phyloP scores from a whole-genome alignment of 306 rosid genomes.

The Dryas octopetala region DNA sequence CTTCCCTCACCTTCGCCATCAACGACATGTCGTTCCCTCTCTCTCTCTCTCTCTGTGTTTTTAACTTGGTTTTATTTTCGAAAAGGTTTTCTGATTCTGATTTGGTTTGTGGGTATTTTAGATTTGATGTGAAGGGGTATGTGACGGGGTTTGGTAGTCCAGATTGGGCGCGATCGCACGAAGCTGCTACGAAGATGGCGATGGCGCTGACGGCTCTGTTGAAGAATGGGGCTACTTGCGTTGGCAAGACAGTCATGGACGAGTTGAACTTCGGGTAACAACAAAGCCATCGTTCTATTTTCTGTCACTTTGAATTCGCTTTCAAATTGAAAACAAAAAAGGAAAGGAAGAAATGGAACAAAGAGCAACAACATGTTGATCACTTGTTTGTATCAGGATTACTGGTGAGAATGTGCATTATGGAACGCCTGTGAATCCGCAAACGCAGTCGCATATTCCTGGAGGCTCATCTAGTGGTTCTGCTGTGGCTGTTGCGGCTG shows the following conservation, averaged over 20 bases:
- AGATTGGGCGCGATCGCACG: slow-evolving; percentile 68
- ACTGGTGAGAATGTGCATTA: slow-evolving; percentile 66
- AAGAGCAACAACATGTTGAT: not conserved
- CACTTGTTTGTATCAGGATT: slow-evolving; percentile 33
- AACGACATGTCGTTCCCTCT: slow-evolving; percentile 50
- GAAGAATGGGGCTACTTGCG: slow-evolving; percentile 61
- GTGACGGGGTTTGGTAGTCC: slow-evolving; percentile 80
- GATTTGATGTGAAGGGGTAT: slow-evolving; percentile 63
- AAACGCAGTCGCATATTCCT: slow-evolving; percentile 44
- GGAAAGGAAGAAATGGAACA: no score
- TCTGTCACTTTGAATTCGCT: no score
- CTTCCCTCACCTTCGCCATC: slow-evolving; percentile 56
- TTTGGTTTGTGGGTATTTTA: slow-evolving; percentile 25
- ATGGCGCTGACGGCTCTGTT: slow-evolving; percentile 51
- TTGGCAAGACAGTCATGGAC: slow-evolving; percentile 74
- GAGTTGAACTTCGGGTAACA: slow-evolving; percentile 65
- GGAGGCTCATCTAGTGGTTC: slow-evolving; percentile 81
- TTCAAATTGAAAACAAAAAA: no score
- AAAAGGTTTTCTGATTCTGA: not conserved
- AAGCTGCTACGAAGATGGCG: slow-evolving; percentile 54
- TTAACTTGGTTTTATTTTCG: not conserved
- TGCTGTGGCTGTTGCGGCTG: slow-evolving; percentile 76
- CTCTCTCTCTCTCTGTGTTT: not conserved
- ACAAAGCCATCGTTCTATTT: no score
- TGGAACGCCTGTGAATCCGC: slow-evolving; percentile 72